phyloP scores from a whole-genome alignment of 2,329 filamentous ascomycete species.

The Penicillium sp. region DNA sequence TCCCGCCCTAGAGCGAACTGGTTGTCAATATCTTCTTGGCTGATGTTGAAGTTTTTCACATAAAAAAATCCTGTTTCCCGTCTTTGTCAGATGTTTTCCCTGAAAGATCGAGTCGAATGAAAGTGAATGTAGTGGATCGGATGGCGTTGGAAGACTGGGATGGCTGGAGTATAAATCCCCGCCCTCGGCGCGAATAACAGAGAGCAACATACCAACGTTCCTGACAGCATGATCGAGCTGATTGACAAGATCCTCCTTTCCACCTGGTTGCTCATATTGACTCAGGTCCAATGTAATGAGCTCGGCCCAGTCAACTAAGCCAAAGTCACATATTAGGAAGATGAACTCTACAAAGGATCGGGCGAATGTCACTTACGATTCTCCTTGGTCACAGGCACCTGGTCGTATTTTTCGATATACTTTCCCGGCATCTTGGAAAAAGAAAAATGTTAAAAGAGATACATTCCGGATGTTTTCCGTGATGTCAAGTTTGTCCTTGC shows the following conservation, averaged over 20 bases:
- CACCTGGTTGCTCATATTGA: conserved; percentile 54
- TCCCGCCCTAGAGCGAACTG: conserved; percentile 62
- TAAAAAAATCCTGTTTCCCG: conserved; percentile 58
- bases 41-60: conserved; percentile 62
- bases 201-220: conserved; percentile 35
- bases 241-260: conserved; percentile 54
- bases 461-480: not conserved
- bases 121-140: not conserved
- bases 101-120: not conserved
- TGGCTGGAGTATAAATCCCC: not conserved
- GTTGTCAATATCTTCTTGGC: conserved; percentile 58
- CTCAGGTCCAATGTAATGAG: conserved; percentile 58
- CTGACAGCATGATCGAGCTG: conserved; percentile 57
- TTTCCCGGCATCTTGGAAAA: conserved; percentile 25
- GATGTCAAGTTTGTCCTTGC: not conserved
- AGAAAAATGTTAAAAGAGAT: too few relatives aligned
- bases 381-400: conserved; percentile 50
- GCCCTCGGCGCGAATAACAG: too few relatives aligned
- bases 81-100: too few relatives aligned
- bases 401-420: conserved; percentile 43
- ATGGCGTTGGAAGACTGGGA: not conserved
- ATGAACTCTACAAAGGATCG: conserved; percentile 7
- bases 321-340: conserved; percentile 18
- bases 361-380: conserved; percentile 23
- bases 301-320: conserved; percentile 52